phyloP scores from a whole-genome alignment of 345 rosid species.

The Bruguiera gymnorhiza region DNA sequence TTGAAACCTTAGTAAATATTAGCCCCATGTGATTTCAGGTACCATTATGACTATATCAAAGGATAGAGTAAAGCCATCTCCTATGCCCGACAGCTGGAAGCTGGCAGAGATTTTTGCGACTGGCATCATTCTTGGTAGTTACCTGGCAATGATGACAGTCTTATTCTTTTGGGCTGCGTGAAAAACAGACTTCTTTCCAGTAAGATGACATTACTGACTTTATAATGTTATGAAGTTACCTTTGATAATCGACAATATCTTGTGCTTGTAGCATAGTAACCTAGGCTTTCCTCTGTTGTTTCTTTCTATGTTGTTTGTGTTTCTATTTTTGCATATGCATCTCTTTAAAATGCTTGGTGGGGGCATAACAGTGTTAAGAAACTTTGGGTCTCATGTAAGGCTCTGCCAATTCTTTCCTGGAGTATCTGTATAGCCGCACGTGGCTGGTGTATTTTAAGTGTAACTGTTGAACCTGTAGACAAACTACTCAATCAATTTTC shows the following conservation, averaged over 20 bases:
- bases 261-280: not conserved
- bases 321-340: not conserved
- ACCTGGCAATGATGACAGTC: slow-evolving; percentile 98
- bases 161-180: slow-evolving; percentile 97
- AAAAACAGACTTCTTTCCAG: slow-evolving; percentile 92
- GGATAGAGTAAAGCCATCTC: slow-evolving; percentile 98
- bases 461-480: slow-evolving; percentile 2
- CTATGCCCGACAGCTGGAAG: slow-evolving; percentile 99
- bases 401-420: not conserved
- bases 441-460: not conserved
- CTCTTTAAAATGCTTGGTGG: not conserved
- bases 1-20: slow-evolving; percentile 17
- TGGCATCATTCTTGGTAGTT: slow-evolving; percentile 85
- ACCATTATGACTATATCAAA: slow-evolving; percentile 98
- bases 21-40: slow-evolving; percentile 46
- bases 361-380: not conserved
- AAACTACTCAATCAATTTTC: slow-evolving; percentile 10
- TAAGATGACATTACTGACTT: slow-evolving; percentile 28
- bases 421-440: not conserved
- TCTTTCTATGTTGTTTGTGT: not conserved
- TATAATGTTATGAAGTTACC: slow-evolving; percentile 1
- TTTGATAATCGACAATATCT: not conserved
- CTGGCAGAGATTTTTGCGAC: slow-evolving; percentile 90
- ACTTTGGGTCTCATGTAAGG: not conserved
- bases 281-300: not conserved